phyloP scores from a whole-genome alignment of 1,139 yeast genomes.

The Waltiozyma sp. region DNA sequence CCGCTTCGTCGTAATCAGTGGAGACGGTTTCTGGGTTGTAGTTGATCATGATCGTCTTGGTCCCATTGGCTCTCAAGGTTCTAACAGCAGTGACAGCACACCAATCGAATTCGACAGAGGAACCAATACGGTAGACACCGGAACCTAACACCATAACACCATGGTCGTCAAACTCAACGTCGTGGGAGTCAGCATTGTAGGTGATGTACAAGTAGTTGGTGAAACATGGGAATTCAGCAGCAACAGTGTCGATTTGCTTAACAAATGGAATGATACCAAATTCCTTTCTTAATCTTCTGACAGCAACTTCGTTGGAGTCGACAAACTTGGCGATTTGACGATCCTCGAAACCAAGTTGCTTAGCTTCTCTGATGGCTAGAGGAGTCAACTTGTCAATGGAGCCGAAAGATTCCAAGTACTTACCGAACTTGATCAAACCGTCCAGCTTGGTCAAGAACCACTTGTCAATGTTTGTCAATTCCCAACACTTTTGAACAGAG shows the following conservation, averaged over 20 bases:
- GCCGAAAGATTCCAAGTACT: slow-evolving; percentile 49
- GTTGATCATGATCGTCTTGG: slow-evolving; percentile 93
- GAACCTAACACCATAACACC: slow-evolving; percentile 89
- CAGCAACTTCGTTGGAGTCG: slow-evolving; percentile 86
- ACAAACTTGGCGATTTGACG: slow-evolving; percentile 89
- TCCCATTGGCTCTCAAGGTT: slow-evolving; percentile 78
- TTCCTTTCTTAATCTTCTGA: slow-evolving; percentile 83
- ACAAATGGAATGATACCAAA: slow-evolving; percentile 86
- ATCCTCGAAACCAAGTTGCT: slow-evolving; percentile 95
- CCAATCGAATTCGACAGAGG: slow-evolving; percentile 93
- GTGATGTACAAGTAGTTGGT: slow-evolving; percentile 94
- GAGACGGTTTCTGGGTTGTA: slow-evolving; percentile 98
- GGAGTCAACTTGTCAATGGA: slow-evolving; percentile 44
- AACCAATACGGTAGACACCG: slow-evolving; percentile 91
- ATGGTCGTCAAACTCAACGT: slow-evolving; percentile 72
- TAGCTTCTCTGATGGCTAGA: slow-evolving; percentile 74
- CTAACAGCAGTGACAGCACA: slow-evolving; percentile 94
- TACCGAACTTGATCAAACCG: slow-evolving; percentile 60
- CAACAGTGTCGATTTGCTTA: slow-evolving; percentile 96
- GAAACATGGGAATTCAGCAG: slow-evolving; percentile 97
- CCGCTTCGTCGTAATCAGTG: slow-evolving; percentile 97
- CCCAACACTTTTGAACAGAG: slow-evolving; percentile 87
- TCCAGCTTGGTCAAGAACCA: slow-evolving; percentile 91
- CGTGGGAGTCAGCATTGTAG: slow-evolving; percentile 87
- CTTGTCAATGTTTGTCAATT: slow-evolving; percentile 85